Evolutionary conservation across 768 basidiomycete genomes (phyloP), one percentile per base, ranked within the genome.

Genomic region (Imleria badia): DNA sequence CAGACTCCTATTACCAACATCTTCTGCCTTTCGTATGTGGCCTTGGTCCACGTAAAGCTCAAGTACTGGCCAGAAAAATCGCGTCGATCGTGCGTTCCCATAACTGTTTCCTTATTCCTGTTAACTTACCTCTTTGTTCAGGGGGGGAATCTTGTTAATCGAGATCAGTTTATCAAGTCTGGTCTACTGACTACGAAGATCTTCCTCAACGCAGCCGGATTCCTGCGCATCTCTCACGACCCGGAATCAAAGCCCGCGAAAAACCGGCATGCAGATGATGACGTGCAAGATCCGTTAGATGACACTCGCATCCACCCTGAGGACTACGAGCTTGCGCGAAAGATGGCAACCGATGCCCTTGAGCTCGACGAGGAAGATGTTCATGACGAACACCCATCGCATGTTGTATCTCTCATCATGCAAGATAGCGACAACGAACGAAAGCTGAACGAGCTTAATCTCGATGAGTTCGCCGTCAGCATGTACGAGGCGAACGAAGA

Each of bases 361-460:
- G 97, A 98, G 66, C 80, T 93, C n/a, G 97, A 99, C 60, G 94
- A 96, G 64, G 97, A 98, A 70, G 97, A 99, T 73, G 80, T 94
- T 33, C 90, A 91, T 52, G 91, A 92, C 60, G 85, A 90, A 63
- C 91, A 96, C 67, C 91, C 94, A 26, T 98, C 97, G 2, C 85
- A 89, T 61, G 88, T 91, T 9, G 93, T 99, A 42, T 81, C 82
- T 14, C 73, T 86, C 43, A 87, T 99, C 67, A 92, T 97, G 86
- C 78, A 83, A 39, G 92, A 96, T 67, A 76, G 72, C 26, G 86
- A 93, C 56, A 85, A 83, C 60, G 87, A 82, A 52, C 81, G 78
- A 63, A 96, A 94, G 73, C 76, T 99, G 15, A 81, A 86, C 51
- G 93, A 95, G 61, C 84, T 98, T 51, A 97, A 92, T 63, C 77